Percentiles rank a stretch among this genome's conserved stretches.
Evolutionary conservation across 1,139 yeast species (phyloP).

Genomic region (Pichia sp.): DNA sequence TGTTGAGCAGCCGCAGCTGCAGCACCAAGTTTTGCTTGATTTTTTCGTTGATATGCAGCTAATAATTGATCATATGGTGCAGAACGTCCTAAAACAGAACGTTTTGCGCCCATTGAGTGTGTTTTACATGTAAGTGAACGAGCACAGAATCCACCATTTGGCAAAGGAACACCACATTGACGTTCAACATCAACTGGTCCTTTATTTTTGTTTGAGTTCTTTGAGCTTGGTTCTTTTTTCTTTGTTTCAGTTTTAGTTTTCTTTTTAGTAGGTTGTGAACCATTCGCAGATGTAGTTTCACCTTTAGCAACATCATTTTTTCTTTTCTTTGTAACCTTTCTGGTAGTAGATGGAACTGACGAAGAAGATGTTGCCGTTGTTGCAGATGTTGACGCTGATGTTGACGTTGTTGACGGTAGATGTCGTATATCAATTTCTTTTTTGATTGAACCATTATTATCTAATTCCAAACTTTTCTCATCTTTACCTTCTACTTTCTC

Average conservation of each 20-base stretch:
- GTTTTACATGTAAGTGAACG: constrained; percentile 94
- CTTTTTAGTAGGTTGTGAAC: constrained; percentile 18
- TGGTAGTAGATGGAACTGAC: constrained; percentile 11
- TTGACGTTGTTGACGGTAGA: neutral
- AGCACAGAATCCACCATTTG: constrained; percentile 91
- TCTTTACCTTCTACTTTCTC: neutral
- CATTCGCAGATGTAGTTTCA: neutral
- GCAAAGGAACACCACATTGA: constrained; percentile 93
- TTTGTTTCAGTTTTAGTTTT: constrained; percentile 12
- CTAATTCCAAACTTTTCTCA: neutral
- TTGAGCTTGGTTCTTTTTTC: constrained; percentile 29
- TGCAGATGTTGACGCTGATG: neutral
- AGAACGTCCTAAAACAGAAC: constrained; percentile 89
- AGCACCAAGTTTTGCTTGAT: constrained; percentile 85
- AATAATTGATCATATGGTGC: constrained; percentile 85
- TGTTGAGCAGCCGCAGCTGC: constrained; percentile 63
- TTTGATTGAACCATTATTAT: neutral
- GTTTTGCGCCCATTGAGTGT: constrained; percentile 96
- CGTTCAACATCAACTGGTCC: constrained; percentile 90
- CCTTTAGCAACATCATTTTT: neutral
- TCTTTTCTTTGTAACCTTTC: constrained; percentile 14
- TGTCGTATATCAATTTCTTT: neutral
- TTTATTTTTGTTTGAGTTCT: constrained; percentile 41
- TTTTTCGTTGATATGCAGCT: constrained; percentile 85
- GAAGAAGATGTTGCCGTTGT: too few relatives aligned